phyloP scores from a whole-genome alignment of 2,329 filamentous ascomycete genomes.

The Cordyceps fumosorosea region DNA sequence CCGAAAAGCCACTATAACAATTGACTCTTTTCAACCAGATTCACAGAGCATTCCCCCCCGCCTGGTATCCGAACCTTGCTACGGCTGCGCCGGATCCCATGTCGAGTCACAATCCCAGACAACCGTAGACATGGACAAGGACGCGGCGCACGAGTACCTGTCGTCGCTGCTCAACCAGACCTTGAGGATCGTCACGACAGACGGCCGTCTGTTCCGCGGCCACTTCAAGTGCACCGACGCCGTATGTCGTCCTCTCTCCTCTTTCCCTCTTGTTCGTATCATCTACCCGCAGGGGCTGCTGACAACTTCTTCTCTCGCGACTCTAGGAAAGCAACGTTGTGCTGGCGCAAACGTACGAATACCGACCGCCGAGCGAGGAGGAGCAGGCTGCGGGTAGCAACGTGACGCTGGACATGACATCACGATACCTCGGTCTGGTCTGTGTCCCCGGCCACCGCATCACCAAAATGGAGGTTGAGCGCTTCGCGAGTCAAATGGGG shows the following conservation, averaged over 20 bases:
- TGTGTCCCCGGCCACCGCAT: slow-evolving; percentile 86
- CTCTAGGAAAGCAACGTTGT: slow-evolving; percentile 79
- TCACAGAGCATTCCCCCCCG: not conserved
- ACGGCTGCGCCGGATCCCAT: not conserved
- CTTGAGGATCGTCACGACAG: slow-evolving; percentile 71
- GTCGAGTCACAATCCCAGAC: not conserved
- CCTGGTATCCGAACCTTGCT: not conserved
- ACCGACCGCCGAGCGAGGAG: slow-evolving; percentile 62
- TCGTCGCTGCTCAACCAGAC: slow-evolving; percentile 68
- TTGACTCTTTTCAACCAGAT: not conserved
- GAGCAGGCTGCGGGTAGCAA: slow-evolving; percentile 33
- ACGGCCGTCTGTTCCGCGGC: slow-evolving; percentile 83
- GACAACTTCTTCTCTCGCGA: slow-evolving; percentile 16
- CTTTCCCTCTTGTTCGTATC: not conserved
- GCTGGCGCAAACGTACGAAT: slow-evolving; percentile 80
- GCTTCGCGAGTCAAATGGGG: slow-evolving; percentile 53
- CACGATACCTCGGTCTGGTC: slow-evolving; percentile 80
- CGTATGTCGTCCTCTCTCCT: slow-evolving; percentile 39
- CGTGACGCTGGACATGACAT: slow-evolving; percentile 66
- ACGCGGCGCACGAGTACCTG: slow-evolving; percentile 50
- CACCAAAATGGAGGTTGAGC: slow-evolving; percentile 80
- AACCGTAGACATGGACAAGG: slow-evolving; percentile 37
- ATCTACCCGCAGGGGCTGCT: not conserved
- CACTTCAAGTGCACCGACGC: slow-evolving; percentile 92
- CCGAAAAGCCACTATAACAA: not conserved